These are phyloP conservation scores for Lasiosphaeria miniovina DNA, from an alignment of 495 filamentous ascomycete species.

Conservation along the genomic window DNA sequence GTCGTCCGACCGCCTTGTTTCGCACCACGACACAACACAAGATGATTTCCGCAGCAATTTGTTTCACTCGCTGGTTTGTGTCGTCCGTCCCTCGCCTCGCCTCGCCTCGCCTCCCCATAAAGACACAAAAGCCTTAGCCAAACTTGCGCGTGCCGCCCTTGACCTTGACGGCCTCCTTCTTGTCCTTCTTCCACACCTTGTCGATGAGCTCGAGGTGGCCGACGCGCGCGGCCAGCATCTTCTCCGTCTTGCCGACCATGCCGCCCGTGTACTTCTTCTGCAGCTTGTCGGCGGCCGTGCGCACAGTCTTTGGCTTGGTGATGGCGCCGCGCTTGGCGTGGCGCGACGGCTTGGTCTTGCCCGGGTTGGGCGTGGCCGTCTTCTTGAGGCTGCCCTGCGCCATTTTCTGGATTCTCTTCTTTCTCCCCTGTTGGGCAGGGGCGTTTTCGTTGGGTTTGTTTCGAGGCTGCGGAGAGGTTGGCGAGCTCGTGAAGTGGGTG, in stretches of 20 bases:
- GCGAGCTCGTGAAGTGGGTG: no score
- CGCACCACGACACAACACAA: neutral
- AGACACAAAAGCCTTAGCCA: slow-evolving; percentile 32
- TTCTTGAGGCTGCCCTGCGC: slow-evolving; percentile 47
- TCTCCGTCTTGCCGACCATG: slow-evolving; percentile 43
- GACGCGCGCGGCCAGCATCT: slow-evolving; percentile 45
- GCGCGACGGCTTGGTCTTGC: slow-evolving; percentile 23
- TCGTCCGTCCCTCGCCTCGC: no score
- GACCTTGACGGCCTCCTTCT: slow-evolving; percentile 17
- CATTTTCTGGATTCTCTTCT: slow-evolving; percentile 29
- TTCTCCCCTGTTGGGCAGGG: slow-evolving; percentile 1
- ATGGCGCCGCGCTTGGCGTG: slow-evolving; percentile 2
- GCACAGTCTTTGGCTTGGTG: slow-evolving; percentile 36
- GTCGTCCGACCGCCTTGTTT: neutral
- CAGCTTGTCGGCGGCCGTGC: slow-evolving; percentile 41
- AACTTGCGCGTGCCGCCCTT: slow-evolving; percentile 49
- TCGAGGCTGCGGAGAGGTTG: no score
- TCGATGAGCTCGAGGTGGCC: slow-evolving; percentile 50
- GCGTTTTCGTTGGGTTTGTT: slow-evolving; percentile 2
- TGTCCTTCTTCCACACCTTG: slow-evolving; percentile 41
- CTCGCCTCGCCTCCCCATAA: neutral
- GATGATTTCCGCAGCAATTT: no score
- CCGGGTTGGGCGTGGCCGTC: slow-evolving; percentile 24
- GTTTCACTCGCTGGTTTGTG: no score
- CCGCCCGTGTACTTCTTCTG: slow-evolving; percentile 42